phyloP scores from a whole-genome alignment of 2,329 filamentous ascomycete genomes.

The Botrytis pseudocinerea region DNA sequence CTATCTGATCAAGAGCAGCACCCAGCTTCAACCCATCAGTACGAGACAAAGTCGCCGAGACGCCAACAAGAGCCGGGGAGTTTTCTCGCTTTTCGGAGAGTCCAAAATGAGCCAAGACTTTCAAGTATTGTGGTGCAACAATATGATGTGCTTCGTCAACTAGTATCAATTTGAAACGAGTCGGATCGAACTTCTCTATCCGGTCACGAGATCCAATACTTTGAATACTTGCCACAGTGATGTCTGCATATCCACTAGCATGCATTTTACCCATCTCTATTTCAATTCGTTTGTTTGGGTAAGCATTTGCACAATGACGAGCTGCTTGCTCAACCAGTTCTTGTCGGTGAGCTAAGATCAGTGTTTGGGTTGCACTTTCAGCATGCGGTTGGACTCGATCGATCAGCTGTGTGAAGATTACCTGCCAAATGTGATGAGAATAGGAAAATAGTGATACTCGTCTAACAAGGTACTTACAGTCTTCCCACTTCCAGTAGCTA shows the following conservation, averaged over 20 bases:
- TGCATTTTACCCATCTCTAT: constrained; percentile 85
- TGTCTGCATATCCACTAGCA: constrained; percentile 80
- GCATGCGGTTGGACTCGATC: constrained; percentile 64
- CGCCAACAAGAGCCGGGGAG: constrained; percentile 75
- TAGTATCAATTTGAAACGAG: constrained; percentile 80
- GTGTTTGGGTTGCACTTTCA: constrained; percentile 67
- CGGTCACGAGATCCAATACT: constrained; percentile 78
- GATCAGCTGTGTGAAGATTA: constrained; percentile 96
- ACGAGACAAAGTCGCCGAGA: constrained; percentile 77
- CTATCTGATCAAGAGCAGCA: constrained; percentile 87
- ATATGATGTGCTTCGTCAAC: constrained; percentile 98
- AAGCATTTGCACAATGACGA: constrained; percentile 75
- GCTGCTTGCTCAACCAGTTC: constrained; percentile 95
- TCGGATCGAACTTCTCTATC: constrained; percentile 79
- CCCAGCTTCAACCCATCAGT: constrained; percentile 84
- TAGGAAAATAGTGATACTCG: not conserved
- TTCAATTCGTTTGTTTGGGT: constrained; percentile 78
- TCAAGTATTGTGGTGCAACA: constrained; percentile 78
- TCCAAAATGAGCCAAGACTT: constrained; percentile 75
- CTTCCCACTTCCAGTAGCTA: constrained; percentile 88
- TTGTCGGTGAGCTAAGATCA: constrained; percentile 88
- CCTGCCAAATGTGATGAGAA: constrained; percentile 47
- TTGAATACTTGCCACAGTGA: constrained; percentile 87
- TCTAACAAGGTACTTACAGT: constrained; percentile 56
- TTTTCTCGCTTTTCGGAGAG: constrained; percentile 53